Base-by-base conservation (phyloP, 2,329 filamentous ascomycete species). In the Elsinoe fawcettii region DNA sequence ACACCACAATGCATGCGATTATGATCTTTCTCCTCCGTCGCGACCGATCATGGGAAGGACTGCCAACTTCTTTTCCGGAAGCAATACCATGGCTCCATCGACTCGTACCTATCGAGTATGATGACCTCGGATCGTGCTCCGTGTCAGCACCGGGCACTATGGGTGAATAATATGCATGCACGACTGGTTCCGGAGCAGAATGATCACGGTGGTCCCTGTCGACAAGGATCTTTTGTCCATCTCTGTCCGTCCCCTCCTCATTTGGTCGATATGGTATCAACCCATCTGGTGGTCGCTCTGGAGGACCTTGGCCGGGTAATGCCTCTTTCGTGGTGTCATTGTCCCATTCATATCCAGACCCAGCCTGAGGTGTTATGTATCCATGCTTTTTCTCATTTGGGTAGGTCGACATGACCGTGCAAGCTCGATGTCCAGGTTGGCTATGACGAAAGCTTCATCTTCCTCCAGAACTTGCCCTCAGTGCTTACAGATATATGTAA, bases 271-370 rank as follows among this genome's bases (percentile, higher is more conserved):
- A 30, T 3, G 44, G 44, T 23, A 49, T 49, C 23, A 25, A 16
- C 20, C 16, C 41, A 9, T 16, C 23, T 32, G 23, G 22, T 30
- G 44, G 18, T 30, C 44, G 27, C 11, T 20, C 39, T 23, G 6
- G 18, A 2, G 44, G 44, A 12, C 23, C 44, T 14, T 49, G 44
- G 25, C 44, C 44, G 3, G 44, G 44, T 14, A 49, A 18, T 49
- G 44, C 44, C 16, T 49, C 44, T 49, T 49, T 49, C 44, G 20
- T 30, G 18, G 44, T 27, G 44, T 49, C 44, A 12, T 44, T 25
- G 23, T 49, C 44, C 44, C 44, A 49, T 6, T 49, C 20, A 16
- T 49, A 14, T 7, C 7, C 22, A 25, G 7, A 7, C 16, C 25
- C 23, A 16, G 44, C 23, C 12, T 20, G 20, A 5, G 23, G 44